phyloP scores from a whole-genome alignment of 2,329 filamentous ascomycete genomes.

The Claviceps arundinis region DNA sequence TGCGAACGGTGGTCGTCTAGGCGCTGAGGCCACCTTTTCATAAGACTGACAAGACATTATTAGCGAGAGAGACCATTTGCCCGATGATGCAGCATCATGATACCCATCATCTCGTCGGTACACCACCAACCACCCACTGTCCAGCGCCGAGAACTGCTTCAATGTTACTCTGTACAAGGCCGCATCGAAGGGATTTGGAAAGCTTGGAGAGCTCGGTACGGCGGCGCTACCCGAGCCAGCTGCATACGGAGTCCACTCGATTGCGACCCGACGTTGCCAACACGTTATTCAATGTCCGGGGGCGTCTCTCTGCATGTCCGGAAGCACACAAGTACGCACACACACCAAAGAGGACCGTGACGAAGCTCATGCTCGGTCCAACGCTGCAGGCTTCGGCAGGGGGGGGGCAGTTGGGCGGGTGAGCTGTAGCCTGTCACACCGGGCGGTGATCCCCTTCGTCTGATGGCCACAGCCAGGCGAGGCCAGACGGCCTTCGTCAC shows the following conservation, averaged over 20 bases:
- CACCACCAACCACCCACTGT: not conserved
- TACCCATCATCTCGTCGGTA: not conserved
- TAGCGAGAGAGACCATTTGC: too few species aligned
- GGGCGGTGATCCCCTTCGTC: not conserved
- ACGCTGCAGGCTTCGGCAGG: conserved; percentile 3
- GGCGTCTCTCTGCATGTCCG: not conserved
- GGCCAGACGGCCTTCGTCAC: not conserved
- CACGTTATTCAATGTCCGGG: not conserved
- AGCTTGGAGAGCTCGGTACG: conserved; percentile 2
- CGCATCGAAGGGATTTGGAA: not conserved
- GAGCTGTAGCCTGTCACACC: not conserved
- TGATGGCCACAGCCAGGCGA: not conserved
- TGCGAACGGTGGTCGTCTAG: not conserved
- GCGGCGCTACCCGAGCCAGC: conserved; percentile 6
- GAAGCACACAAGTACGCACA: not conserved
- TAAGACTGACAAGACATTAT: too few species aligned
- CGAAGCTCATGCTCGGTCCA: conserved; percentile 1
- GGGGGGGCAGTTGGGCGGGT: conserved; percentile 4
- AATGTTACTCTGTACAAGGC: not conserved
- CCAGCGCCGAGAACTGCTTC: too few species aligned
- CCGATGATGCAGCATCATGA: not conserved
- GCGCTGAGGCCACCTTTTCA: not conserved
- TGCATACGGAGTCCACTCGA: not conserved
- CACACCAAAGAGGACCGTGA: not conserved
- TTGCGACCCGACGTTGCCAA: not conserved